A percentile compares a stretch with the other conserved stretches of the same genome.
Evolutionary conservation across 805 yeast genomes (phyloP).

Genomic region (Pichia heedii): DNA sequence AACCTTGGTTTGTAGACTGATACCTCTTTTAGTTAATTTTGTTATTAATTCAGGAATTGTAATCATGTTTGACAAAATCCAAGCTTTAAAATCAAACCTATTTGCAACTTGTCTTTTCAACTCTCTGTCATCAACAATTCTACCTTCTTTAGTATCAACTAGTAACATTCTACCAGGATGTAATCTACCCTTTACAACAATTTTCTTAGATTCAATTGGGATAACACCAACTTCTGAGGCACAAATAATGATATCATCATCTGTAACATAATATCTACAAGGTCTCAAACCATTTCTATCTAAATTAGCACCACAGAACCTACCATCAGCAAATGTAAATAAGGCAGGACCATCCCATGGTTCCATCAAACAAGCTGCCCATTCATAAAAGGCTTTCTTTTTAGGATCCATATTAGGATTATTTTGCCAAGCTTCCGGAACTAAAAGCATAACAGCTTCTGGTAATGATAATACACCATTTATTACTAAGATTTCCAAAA

Average conservation of each 20-base stretch:
- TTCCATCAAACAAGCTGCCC: slow-evolving; percentile 99
- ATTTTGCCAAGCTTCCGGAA: slow-evolving; percentile 98
- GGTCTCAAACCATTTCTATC: slow-evolving; percentile 98
- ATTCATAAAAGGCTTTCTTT: slow-evolving; percentile 91
- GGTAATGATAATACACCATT: slow-evolving; percentile 90
- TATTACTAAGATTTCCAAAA: slow-evolving; percentile 79
- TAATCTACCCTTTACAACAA: slow-evolving; percentile 85
- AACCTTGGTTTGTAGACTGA: slow-evolving; percentile 19
- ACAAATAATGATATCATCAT: slow-evolving; percentile 91
- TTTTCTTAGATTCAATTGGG: slow-evolving; percentile 72
- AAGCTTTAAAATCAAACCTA: slow-evolving; percentile 84
- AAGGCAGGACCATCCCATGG: slow-evolving; percentile 99
- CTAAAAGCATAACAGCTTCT: slow-evolving; percentile 93
- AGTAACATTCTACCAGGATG: slow-evolving; percentile 95
- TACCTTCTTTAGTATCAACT: slow-evolving; percentile 88
- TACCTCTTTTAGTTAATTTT: slow-evolving; percentile 42
- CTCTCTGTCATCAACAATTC: slow-evolving; percentile 88
- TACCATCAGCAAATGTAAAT: slow-evolving; percentile 92
- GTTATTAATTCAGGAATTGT: slow-evolving; percentile 66
- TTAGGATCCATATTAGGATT: slow-evolving; percentile 80
- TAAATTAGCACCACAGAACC: slow-evolving; percentile 96
- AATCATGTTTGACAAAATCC: slow-evolving; percentile 83
- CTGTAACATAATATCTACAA: slow-evolving; percentile 92
- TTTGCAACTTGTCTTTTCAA: slow-evolving; percentile 72
- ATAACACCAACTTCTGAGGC: slow-evolving; percentile 98